Evolutionary conservation across 2,329 filamentous ascomycete species (phyloP), one percentile per base, ranked within the genome.

Genomic region (Cladosporium cucumerinum): DNA sequence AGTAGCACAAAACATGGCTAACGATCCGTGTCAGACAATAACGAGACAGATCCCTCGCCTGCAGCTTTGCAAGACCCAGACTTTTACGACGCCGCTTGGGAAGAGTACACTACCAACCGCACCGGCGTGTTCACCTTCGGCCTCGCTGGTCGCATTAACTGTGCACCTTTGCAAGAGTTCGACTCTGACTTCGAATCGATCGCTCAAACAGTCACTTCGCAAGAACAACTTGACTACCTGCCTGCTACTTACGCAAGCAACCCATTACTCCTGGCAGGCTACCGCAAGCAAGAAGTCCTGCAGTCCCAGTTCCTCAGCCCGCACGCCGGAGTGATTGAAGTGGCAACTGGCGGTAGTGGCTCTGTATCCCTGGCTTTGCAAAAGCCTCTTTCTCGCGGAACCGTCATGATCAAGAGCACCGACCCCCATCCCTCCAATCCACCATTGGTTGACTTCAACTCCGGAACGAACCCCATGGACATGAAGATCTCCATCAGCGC

Each of bases 91-190:
- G 57, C 46, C 18, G 64, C 66, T 4, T 61, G 60, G 51, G 61
- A 60, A 16, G 60, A 67, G 23, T 67, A 67, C n/a, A 54, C 57
- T 28, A 32, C 25, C 21, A 61, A 65, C 46, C 59, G 46, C 21
- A 67, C 66, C 8, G 66, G 66, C n/a, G 64, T 65, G 2, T 67
- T 66, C 61, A 65, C 51, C 6, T 52, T 61, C 16, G 59, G 59
- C 5, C 18, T 61, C 18, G 34, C 59, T 1, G 48, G 59, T 8
- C 59, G 59, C 16, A 54, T 61, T 23, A 30, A 52, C 48, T 61
- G 54, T 23, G 48, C 46, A 1, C 48, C 59, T 23, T 16, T 52
- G 21, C 46, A 61, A 30, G 12, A 52, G 10, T 23, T 61, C 21
- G 59, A 61, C 16, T 25, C 46, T 2, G 48, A 54, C 10, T 61